Conservation (phyloP, 148 eudicot genomes). For the Amaranthus hypochondriacus region DNA sequence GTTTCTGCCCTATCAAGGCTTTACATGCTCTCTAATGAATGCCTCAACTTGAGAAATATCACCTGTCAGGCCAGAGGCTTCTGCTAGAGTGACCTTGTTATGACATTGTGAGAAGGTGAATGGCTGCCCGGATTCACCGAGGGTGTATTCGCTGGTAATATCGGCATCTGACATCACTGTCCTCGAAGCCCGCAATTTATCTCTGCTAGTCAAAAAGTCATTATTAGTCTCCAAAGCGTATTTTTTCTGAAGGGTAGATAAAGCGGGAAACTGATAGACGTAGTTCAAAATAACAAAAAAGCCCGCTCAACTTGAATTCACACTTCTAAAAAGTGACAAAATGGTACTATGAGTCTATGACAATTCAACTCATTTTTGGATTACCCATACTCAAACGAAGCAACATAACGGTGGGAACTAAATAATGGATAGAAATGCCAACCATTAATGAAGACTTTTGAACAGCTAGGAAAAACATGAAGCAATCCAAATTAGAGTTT, state of each 20-base stretch:
- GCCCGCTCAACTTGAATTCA: no score
- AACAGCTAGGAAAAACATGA: neutral
- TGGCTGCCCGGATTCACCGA: constrained; percentile 65
- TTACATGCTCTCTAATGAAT: constrained; percentile 62
- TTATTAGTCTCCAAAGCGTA: neutral
- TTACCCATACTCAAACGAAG: neutral
- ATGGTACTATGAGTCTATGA: no score
- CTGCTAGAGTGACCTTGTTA: constrained; percentile 69
- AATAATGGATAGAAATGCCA: neutral
- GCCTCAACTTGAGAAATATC: constrained; percentile 68
- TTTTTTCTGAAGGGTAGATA: neutral
- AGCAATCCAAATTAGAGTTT: neutral
- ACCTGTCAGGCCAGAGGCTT: constrained; percentile 68
- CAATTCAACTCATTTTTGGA: neutral
- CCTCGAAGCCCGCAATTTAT: constrained; percentile 79
- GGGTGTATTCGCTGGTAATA: constrained; percentile 59
- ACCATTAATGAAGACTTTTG: neutral
- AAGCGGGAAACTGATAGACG: neutral
- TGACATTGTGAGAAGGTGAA: constrained; percentile 75
- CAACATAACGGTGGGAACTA: neutral
- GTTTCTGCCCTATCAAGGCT: constrained; percentile 25
- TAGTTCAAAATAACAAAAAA: neutral
- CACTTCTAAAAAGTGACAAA: neutral
- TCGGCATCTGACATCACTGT: constrained; percentile 78
- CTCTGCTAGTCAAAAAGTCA: constrained; percentile 34